A percentile compares a stretch with the other conserved stretches of the same genome.
Evolutionary conservation across 208 protist genomes (phyloP).

Genomic region (Trypanosoma congolense): DNA sequence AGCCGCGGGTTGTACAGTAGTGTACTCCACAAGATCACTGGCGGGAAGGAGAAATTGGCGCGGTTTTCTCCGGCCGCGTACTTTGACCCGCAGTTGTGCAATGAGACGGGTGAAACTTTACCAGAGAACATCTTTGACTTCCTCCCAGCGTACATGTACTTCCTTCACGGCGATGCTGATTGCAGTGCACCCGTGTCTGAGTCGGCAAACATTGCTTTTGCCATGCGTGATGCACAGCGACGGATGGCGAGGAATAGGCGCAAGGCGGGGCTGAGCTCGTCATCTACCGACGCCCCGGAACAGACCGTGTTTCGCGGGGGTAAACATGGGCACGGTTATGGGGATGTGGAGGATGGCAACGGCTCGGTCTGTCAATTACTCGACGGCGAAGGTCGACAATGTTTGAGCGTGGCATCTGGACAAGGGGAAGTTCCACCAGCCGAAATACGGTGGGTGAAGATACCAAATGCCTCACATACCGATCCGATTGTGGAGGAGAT

Average conservation of each 20-base stretch:
- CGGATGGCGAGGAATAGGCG: slow-evolving; percentile 22
- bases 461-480: slow-evolving; percentile 72
- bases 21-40: slow-evolving; percentile 64
- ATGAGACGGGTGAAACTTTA: slow-evolving; percentile 58
- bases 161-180: slow-evolving; percentile 81
- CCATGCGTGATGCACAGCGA: slow-evolving; percentile 60
- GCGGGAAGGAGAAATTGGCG: slow-evolving; percentile 44
- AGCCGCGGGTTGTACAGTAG: slow-evolving; percentile 48
- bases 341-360: no score
- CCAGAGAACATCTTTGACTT: slow-evolving; percentile 83
- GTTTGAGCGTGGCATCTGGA: no score
- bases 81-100: slow-evolving; percentile 50
- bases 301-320: no score
- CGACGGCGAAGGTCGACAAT: no score
- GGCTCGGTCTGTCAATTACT: no score
- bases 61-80: slow-evolving; percentile 64
- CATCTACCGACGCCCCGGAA: no score
- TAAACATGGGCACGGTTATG: no score
- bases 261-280: neutral
- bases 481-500: slow-evolving; percentile 81
- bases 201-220: slow-evolving; percentile 64
- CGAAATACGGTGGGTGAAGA: slow-evolving; percentile 60
- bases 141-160: slow-evolving; percentile 70
- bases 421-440: slow-evolving; percentile 27
- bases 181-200: slow-evolving; percentile 69